Conservation (phyloP, 1,284 basidiomycete species). For the Rugiboletus extremiorientalis region DNA sequence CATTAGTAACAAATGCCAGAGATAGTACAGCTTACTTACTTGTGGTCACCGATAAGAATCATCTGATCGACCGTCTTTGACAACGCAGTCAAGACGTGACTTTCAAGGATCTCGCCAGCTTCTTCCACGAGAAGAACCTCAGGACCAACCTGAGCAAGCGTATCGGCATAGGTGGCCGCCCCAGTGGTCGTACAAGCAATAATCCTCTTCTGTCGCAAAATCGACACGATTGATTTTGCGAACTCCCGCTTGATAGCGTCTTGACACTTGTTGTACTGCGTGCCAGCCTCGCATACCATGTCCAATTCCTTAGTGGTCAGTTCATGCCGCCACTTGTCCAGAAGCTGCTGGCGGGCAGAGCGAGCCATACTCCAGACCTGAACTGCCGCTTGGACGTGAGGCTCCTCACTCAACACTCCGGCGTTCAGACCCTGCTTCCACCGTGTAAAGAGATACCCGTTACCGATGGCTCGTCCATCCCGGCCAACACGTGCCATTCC, state of each 20-base stretch:
- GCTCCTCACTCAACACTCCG: constrained; percentile 39
- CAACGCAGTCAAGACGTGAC: constrained; percentile 59
- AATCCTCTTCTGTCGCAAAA: constrained; percentile 48
- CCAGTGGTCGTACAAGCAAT: constrained; percentile 68
- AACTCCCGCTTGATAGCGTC: constrained; percentile 38
- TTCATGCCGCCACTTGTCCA: constrained; percentile 40
- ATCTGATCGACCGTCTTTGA: constrained; percentile 45
- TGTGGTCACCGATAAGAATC: constrained; percentile 68
- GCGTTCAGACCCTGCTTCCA: constrained; percentile 47
- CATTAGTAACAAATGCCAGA: not conserved
- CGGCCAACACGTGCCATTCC: constrained; percentile 46
- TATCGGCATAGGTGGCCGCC: constrained; percentile 54
- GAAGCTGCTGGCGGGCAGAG: constrained; percentile 32
- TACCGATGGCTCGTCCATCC: constrained; percentile 36
- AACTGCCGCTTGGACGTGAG: constrained; percentile 30
- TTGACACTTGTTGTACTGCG: constrained; percentile 41
- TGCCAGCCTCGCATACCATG: constrained; percentile 36
- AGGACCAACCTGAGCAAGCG: constrained; percentile 43
- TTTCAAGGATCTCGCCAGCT: constrained; percentile 68
- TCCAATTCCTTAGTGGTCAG: constrained; percentile 32
- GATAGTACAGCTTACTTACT: constrained; percentile 41
- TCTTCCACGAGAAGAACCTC: constrained; percentile 62
- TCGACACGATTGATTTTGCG: constrained; percentile 30
- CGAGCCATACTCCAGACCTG: constrained; percentile 47
- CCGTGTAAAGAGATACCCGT: constrained; percentile 43